phyloP scores from a whole-genome alignment of 441 rosid species.

The Croton laevigatus region DNA sequence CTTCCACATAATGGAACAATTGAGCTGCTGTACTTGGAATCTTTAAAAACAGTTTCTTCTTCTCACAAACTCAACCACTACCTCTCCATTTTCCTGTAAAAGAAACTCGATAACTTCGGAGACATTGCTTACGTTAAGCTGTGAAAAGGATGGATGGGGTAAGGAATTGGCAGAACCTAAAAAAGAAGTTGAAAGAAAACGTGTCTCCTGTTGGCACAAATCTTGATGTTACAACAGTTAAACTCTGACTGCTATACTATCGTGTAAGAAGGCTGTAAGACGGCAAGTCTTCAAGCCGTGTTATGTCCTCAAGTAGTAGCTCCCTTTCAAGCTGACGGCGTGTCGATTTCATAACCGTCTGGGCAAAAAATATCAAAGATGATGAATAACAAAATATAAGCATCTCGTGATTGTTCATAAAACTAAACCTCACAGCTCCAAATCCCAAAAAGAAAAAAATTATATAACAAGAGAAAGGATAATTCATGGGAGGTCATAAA shows the following conservation, averaged over 20 bases:
- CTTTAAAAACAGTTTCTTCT: slow-evolving; percentile 12
- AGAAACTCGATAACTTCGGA: slow-evolving; percentile 17
- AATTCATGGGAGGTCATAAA: neutral
- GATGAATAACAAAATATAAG: neutral
- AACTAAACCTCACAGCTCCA: neutral
- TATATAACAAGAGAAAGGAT: neutral
- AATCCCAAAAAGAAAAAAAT: neutral
- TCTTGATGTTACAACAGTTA: slow-evolving; percentile 30
- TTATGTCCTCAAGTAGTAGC: slow-evolving; percentile 69
- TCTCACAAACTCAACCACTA: slow-evolving; percentile 5
- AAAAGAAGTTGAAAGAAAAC: slow-evolving; percentile 1
- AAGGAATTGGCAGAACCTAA: slow-evolving; percentile 11
- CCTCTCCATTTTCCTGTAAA: slow-evolving; percentile 3
- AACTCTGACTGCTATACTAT: slow-evolving; percentile 32
- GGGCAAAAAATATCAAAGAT: slow-evolving; percentile 16
- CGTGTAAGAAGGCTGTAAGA: slow-evolving; percentile 64
- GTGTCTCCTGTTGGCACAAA: slow-evolving; percentile 24
- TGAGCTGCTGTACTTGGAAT: neutral
- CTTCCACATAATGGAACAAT: neutral
- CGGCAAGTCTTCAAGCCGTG: slow-evolving; percentile 76
- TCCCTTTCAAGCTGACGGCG: slow-evolving; percentile 89
- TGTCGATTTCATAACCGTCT: slow-evolving; percentile 96
- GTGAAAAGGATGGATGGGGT: neutral
- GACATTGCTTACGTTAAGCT: slow-evolving; percentile 18
- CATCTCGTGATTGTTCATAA: neutral